Conservation (phyloP, 2,329 filamentous ascomycete genomes). For the Pseudonectria foliicola region DNA sequence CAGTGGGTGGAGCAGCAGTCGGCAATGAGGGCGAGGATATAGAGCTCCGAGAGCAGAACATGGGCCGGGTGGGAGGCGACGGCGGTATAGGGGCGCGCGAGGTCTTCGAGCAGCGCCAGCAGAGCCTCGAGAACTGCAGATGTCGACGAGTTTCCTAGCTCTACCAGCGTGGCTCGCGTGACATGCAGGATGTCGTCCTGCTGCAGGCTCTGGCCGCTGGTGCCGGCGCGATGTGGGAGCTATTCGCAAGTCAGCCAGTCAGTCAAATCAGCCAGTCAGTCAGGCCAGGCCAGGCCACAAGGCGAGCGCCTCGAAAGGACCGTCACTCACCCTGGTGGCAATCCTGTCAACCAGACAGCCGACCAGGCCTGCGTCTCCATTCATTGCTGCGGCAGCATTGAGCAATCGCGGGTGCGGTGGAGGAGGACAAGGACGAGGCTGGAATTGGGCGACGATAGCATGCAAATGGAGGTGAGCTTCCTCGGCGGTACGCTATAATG, state of each 20-base stretch:
- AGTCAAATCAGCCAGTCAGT: slow-evolving; percentile 2
- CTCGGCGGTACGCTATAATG: too few species aligned
- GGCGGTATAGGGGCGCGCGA: slow-evolving; percentile 46
- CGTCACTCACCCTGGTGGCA: slow-evolving; percentile 48
- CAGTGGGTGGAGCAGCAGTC: slow-evolving; percentile 60
- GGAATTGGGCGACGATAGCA: not conserved
- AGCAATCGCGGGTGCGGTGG: slow-evolving; percentile 1
- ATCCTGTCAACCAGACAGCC: slow-evolving; percentile 56
- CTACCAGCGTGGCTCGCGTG: slow-evolving; percentile 54
- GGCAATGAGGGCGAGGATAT: slow-evolving; percentile 54
- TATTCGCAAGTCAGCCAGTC: slow-evolving; percentile 35
- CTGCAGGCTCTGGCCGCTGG: slow-evolving; percentile 46
- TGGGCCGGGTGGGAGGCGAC: slow-evolving; percentile 49
- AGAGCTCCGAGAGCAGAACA: slow-evolving; percentile 57
- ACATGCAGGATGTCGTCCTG: slow-evolving; percentile 56
- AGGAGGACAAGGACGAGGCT: not conserved
- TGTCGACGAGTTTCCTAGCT: slow-evolving; percentile 50
- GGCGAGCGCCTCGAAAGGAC: too few species aligned
- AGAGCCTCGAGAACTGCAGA: slow-evolving; percentile 49
- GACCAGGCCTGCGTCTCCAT: slow-evolving; percentile 52
- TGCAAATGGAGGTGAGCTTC: too few species aligned
- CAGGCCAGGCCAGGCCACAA: too few species aligned
- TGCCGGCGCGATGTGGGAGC: slow-evolving; percentile 59
- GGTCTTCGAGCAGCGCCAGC: slow-evolving; percentile 50
- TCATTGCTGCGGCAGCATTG: slow-evolving; percentile 37